Percentiles rank a stretch among this genome's conserved stretches.
phyloP scores from a whole-genome alignment of 345 rosid genomes.

The Rhodomyrtus tomentosa region DNA sequence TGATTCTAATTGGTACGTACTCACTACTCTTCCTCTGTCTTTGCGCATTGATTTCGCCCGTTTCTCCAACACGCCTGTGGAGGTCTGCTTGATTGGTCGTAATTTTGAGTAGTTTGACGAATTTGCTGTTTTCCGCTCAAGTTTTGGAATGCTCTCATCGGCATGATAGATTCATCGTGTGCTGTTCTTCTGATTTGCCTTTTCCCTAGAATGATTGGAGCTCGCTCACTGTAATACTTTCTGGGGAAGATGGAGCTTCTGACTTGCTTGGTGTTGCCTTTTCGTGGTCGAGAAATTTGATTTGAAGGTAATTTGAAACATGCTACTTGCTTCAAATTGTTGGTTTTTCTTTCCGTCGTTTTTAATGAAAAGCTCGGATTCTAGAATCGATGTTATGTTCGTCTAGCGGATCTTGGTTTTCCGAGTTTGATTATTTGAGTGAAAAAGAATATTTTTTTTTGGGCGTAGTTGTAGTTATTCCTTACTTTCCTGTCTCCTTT shows the following conservation, averaged over 20 bases:
- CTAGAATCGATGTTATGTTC: background rate
- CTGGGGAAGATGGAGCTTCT: background rate
- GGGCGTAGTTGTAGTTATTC: background rate
- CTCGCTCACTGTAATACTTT: background rate
- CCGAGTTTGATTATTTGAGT: background rate
- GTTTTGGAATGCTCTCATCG: background rate
- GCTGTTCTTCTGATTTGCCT: background rate
- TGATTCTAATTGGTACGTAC: background rate
- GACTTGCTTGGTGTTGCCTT: background rate
- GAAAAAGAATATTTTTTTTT: background rate
- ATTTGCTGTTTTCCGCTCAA: background rate
- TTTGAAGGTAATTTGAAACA: background rate
- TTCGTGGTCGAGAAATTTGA: background rate
- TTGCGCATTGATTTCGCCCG: too few relatives aligned
- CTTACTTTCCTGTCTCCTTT: background rate
- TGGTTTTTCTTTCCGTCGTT: background rate
- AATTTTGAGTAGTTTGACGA: background rate
- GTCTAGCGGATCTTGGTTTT: background rate
- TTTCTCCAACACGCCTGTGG: background rate
- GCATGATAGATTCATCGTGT: background rate
- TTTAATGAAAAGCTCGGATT: background rate
- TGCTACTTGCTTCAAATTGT: background rate
- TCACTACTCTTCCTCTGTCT: background rate
- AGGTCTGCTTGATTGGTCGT: background rate
- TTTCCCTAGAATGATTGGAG: background rate